Evolutionary conservation across 2,329 filamentous ascomycete species (phyloP).

Genomic region (Fusarium oxysporum): DNA sequence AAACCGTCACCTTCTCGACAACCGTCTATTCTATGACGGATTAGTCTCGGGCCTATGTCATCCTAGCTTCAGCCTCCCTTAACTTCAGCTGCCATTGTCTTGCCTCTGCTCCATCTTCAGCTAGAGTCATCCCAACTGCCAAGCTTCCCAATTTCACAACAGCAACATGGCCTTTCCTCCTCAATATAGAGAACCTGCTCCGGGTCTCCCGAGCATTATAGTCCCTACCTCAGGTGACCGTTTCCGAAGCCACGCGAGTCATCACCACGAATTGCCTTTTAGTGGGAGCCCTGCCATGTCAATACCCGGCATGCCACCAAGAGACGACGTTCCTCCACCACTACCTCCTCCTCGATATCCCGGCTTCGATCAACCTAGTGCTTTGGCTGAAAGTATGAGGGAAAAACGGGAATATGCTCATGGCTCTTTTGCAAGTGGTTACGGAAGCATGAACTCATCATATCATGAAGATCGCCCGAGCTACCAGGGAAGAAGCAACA

Average conservation of each 20-base stretch:
- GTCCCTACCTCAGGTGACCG: constrained; percentile 46
- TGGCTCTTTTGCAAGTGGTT: constrained; percentile 52
- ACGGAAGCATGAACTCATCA: constrained; percentile 55
- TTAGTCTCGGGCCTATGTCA: constrained; percentile 38
- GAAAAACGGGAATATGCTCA: constrained; percentile 47
- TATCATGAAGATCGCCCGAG: constrained; percentile 50
- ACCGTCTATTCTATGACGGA: constrained; percentile 43
- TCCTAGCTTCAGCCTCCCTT: constrained; percentile 37
- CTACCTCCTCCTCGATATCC: constrained; percentile 59
- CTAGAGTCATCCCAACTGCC: constrained; percentile 37
- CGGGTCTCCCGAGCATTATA: constrained; percentile 54
- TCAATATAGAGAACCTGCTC: constrained; percentile 51
- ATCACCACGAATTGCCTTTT: constrained; percentile 50
- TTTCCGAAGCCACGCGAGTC: constrained; percentile 44
- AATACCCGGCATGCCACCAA: constrained; percentile 54
- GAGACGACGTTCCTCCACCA: constrained; percentile 55
- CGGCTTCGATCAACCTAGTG: constrained; percentile 49
- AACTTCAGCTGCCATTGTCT: constrained; percentile 44
- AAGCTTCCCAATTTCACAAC: constrained; percentile 13
- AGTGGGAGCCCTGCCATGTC: constrained; percentile 55
- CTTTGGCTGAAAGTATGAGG: constrained; percentile 46
- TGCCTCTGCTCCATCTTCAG: constrained; percentile 44
- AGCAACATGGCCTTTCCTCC: constrained; percentile 53
- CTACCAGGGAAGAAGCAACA: constrained; percentile 49
- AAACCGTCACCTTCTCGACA: constrained; percentile 17